Base-by-base conservation (phyloP, 495 filamentous ascomycete genomes). In the Lindgomyces ingoldianus region DNA sequence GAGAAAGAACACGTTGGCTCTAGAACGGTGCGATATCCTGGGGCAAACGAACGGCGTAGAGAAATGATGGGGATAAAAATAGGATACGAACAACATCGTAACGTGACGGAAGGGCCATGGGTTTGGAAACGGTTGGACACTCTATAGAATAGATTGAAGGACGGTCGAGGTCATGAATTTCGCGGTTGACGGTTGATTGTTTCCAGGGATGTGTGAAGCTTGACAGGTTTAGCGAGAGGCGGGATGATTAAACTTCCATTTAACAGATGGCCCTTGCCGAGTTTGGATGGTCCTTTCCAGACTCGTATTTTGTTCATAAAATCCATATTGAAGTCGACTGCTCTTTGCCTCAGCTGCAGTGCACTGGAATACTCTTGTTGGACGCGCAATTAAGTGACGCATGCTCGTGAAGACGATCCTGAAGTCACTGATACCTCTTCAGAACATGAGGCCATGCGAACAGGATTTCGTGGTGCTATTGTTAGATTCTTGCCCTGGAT, bases 141-240 rank as follows among this genome's bases (percentile, higher is more conserved):
- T 63, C 30, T 63, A 68, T 68, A 61, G 56, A 58, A 68, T 68
- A 68, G 45, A 68, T 68, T 68, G 54, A 18, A 54, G 54, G 59
- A 41, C 65, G 57, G 64, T 49, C 65, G 65, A 68, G 65, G 65
- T 68, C 65, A 24, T 61, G 41, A 26, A 27, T 8, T 27, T 9
- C 22, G 47, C n/a, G 16, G 65, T 58, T 51, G 30, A 30, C 33
- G 47, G 52, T 68, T 62, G 58, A 68, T 68, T 62, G 45, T 24
- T n/a, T 4, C 22, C 52, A 22, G 50, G 65, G 48, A 58, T 47
- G 41, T 26, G 53, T 21, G 49, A 68, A 68, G 65, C 65, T 68
- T 68, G 47, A 58, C 29, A 0, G 22, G 8, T 29, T 63, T 62
- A 68, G 65, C 65, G 65, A 68, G 53, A 36, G 51, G 58, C 65